Conservation (phyloP, 306 rosid genomes). For the Mucuna pruriens region DNA sequence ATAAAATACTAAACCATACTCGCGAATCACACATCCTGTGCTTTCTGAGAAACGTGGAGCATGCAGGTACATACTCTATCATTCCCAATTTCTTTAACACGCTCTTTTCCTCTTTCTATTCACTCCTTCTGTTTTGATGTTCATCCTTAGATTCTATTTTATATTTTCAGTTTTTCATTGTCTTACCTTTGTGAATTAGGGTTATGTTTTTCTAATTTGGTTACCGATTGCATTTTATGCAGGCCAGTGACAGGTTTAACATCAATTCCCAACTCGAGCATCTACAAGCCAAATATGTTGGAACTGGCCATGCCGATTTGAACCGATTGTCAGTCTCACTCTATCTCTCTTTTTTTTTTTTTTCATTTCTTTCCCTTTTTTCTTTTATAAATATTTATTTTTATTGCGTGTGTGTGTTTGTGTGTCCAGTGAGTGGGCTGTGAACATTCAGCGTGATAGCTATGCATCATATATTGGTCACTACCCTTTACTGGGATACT, state of each 20-base stretch:
- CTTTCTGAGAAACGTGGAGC: background rate
- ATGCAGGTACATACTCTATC: constrained; percentile 41
- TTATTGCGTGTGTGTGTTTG: background rate
- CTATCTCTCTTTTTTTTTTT: background rate
- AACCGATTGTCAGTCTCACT: constrained; percentile 81
- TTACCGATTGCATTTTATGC: background rate
- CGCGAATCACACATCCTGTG: background rate
- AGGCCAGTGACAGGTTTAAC: constrained; percentile 98
- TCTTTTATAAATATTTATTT: background rate
- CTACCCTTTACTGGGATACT: constrained; percentile 75
- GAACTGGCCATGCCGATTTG: constrained; percentile 94
- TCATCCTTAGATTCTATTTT: background rate
- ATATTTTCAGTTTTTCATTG: background rate
- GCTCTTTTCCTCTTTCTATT: background rate
- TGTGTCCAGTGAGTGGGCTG: constrained; percentile 85
- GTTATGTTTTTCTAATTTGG: background rate
- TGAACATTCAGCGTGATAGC: constrained; percentile 97
- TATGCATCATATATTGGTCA: constrained; percentile 94
- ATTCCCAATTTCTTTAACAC: background rate
- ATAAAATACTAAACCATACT: too few relatives aligned
- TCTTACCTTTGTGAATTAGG: background rate
- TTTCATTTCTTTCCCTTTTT: background rate
- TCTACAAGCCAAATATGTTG: constrained; percentile 96
- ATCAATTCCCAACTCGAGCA: constrained; percentile 97
- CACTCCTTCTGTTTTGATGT: background rate